phyloP scores from a whole-genome alignment of 2,329 filamentous ascomycete species.

The Aureobasidium musti region DNA sequence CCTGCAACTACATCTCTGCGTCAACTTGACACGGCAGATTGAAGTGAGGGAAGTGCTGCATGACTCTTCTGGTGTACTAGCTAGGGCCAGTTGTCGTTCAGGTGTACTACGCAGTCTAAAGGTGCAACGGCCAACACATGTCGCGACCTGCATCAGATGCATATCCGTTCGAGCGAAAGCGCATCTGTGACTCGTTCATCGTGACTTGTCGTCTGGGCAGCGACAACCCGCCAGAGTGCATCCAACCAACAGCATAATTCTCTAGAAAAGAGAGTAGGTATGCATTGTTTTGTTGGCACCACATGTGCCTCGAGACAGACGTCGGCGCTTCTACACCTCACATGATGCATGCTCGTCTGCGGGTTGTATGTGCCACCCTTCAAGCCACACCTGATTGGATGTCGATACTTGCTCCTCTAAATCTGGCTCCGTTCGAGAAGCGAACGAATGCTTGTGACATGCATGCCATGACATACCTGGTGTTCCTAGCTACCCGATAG shows the following conservation, averaged over 20 bases:
- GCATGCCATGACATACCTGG: not conserved
- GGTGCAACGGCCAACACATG: conserved; percentile 18
- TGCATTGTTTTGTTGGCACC: conserved; percentile 29
- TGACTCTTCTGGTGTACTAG: not conserved
- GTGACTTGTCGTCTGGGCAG: conserved; percentile 15
- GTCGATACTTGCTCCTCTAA: not conserved
- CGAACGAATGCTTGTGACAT: not conserved
- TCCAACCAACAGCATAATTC: conserved; percentile 23
- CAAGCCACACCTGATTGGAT: conserved; percentile 10
- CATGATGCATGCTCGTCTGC: conserved; percentile 26
- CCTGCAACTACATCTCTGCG: not conserved
- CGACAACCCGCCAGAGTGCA: not conserved
- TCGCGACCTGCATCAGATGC: conserved; percentile 16
- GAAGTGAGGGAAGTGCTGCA: not conserved
- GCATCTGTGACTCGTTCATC: conserved; percentile 9
- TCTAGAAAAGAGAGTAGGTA: not conserved
- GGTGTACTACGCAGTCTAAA: conserved; percentile 1
- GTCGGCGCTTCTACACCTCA: conserved; percentile 15
- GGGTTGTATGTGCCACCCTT: conserved; percentile 11
- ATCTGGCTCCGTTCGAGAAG: not conserved
- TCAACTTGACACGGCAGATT: not conserved
- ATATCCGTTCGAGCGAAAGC: conserved; percentile 14
- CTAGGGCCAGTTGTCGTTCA: not conserved
- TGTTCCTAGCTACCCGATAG: not conserved
- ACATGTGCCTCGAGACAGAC: conserved; percentile 12